A percentile compares a stretch with the other conserved stretches of the same genome.
Conservation (phyloP, 2,329 filamentous ascomycete species). For the Keithomyces neogunnii region DNA sequence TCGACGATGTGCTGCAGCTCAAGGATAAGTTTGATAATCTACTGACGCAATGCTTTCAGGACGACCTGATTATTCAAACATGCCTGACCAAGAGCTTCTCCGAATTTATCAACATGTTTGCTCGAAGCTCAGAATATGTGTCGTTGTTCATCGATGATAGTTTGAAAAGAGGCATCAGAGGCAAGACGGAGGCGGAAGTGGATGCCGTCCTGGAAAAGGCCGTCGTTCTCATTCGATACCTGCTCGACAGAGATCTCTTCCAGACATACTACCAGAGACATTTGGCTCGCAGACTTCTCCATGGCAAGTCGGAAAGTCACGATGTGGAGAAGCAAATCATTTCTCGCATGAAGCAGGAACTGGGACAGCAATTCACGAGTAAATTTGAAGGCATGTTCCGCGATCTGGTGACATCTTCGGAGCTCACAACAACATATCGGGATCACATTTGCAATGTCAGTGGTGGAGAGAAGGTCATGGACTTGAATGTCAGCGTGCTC, state of each 20-base stretch:
- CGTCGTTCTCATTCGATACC: constrained; percentile 77
- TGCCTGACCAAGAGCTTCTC: constrained; percentile 80
- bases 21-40: constrained; percentile 87
- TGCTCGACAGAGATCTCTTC: constrained; percentile 89
- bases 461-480: constrained; percentile 47
- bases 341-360: constrained; percentile 90
- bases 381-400: constrained; percentile 98
- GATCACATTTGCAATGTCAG: constrained; percentile 49
- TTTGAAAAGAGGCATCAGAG: constrained; percentile 86
- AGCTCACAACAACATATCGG: constrained; percentile 71
- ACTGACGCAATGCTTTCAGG: constrained; percentile 62
- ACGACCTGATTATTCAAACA: constrained; percentile 70
- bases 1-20: constrained; percentile 76
- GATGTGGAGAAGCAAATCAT: constrained; percentile 96
- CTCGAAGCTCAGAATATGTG: constrained; percentile 79
- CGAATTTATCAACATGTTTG: constrained; percentile 89
- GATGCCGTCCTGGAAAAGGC: constrained; percentile 82
- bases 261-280: constrained; percentile 98
- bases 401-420: constrained; percentile 82
- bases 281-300: constrained; percentile 75
- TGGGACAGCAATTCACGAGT: constrained; percentile 86
- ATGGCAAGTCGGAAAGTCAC: constrained; percentile 81
- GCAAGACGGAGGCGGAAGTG: constrained; percentile 82
- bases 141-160: constrained; percentile 97
- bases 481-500: constrained; percentile 76